These are phyloP conservation scores for Quaeritorhiza haematococci DNA, from an alignment of 371 early-diverging fungal species.

Conservation along the genomic window DNA sequence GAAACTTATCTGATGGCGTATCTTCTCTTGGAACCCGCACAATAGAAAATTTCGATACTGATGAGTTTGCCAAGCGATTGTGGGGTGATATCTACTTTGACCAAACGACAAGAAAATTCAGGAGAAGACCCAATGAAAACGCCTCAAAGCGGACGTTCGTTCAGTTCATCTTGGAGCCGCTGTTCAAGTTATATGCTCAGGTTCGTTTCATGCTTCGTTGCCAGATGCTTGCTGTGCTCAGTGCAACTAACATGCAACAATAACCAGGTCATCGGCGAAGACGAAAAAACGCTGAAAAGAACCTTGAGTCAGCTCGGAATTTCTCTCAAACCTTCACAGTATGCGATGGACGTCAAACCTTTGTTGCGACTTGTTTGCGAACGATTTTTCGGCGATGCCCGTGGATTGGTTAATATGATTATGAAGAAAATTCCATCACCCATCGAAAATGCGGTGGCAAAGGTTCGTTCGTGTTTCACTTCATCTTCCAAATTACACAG, in stretches of 20 bases:
- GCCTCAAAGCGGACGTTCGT: constrained; percentile 80
- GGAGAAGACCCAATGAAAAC: constrained; percentile 50
- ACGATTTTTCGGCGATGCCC: constrained; percentile 85
- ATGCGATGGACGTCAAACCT: constrained; percentile 74
- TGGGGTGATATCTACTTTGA: constrained; percentile 98
- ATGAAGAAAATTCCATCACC: constrained; percentile 78
- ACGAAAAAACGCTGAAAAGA: constrained; percentile 55
- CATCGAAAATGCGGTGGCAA: constrained; percentile 58
- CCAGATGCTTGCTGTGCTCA: not conserved
- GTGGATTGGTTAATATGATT: constrained; percentile 89
- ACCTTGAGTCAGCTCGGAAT: constrained; percentile 78
- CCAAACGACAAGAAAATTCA: constrained; percentile 70
- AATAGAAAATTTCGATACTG: constrained; percentile 53
- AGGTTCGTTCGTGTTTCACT: constrained; percentile 12
- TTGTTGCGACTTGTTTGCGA: constrained; percentile 74
- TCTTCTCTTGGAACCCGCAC: not conserved
- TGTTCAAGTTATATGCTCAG: constrained; percentile 91
- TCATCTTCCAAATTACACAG: constrained; percentile 3
- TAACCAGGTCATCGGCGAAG: constrained; percentile 55
- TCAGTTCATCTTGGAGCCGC: constrained; percentile 94
- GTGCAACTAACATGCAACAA: not conserved
- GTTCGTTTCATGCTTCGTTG: constrained; percentile 26
- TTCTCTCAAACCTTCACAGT: constrained; percentile 70
- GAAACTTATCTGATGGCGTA: not conserved
- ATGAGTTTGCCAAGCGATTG: constrained; percentile 83